Base-by-base conservation (phyloP, 1,139 yeast species). In the Suhomyces bolitotheri region DNA sequence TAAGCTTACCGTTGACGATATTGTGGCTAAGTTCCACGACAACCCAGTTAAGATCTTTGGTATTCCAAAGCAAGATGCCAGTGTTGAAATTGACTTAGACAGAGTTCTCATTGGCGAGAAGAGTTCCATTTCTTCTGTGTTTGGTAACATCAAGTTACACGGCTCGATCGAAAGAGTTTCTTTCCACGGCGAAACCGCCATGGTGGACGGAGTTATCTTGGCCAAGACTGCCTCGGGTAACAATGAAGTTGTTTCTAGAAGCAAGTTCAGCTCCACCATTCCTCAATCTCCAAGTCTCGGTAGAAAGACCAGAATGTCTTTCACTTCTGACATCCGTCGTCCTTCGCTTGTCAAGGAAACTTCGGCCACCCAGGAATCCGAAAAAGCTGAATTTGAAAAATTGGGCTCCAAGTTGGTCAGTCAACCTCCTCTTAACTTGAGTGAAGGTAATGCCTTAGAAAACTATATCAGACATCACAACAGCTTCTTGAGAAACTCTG, bases 101-200 rank as follows among this genome's bases (percentile, higher is more conserved):
- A 76, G 95, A 59, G 59, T 66, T 22, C 67, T 71, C 43, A 56
- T 73, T 17, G 68, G 68, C 5, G 53, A 74, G 45, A 66, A 69
- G 60, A 64, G 41, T 43, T 62, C 37, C 63, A 67, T 52, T 65
- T 69, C 47, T 13, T 43, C 58, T n/a, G 41, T 45, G 15, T 53
- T 56, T 38, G 46, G 42, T 28, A 47, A 46, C 38, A 65, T 70
- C 37, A 66, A 71, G 35, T 69, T 85, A 54, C 72, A 67, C 44
- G 97, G 97, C 44, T 81, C 87, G 49, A 82, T 92, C 53, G 96
- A 88, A 64, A 80, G 97, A 59, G 97, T 92, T 36, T 75, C 82
- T 45, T 71, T 86, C 60, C 79, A 81, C 48, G 82, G 80, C 44
- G 82, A 82, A 58, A 85, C 96, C 39, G 87, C 83, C 41, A 83